These are phyloP conservation scores for Hemileccinum rubropunctum DNA, from an alignment of 768 basidiomycete genomes.

Conservation along the genomic window DNA sequence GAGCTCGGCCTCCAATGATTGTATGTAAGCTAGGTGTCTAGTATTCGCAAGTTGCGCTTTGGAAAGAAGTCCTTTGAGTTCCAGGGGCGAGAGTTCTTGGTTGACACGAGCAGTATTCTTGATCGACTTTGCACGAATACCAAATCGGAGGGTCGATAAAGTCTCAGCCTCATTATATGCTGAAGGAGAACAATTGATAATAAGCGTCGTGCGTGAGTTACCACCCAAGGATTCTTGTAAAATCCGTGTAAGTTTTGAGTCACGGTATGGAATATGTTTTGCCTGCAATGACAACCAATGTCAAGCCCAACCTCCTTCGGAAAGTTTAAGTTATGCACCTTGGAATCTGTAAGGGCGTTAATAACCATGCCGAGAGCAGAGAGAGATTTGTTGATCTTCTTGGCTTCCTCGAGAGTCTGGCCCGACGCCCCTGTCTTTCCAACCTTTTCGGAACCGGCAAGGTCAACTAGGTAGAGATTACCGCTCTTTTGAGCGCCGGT, in stretches of 20 bases:
- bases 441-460: conserved; percentile 98
- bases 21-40: conserved; percentile 81
- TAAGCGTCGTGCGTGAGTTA: conserved; percentile 93
- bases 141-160: conserved; percentile 94
- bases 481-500: conserved; percentile 95
- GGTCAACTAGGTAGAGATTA: conserved; percentile 94
- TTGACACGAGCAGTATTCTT: conserved; percentile 99
- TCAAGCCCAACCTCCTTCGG: neutral
- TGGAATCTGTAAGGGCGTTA: conserved; percentile 94
- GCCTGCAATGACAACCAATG: conserved; percentile 48
- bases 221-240: conserved; percentile 98
- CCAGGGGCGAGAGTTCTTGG: conserved; percentile 92
- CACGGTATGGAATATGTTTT: conserved; percentile 96
- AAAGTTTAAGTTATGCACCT: conserved; percentile 49
- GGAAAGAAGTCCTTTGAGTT: conserved; percentile 88
- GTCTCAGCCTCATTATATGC: conserved; percentile 98
- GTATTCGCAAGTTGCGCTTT: conserved; percentile 88
- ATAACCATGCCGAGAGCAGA: conserved; percentile 99
- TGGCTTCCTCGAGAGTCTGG: conserved; percentile 97
- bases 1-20: conserved; percentile 87
- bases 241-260: conserved; percentile 98
- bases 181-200: conserved; percentile 98
- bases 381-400: conserved; percentile 99
- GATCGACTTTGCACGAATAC: conserved; percentile 99
- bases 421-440: conserved; percentile 99